Evolutionary conservation across 2,329 filamentous ascomycete genomes (phyloP).

Genomic region (Microascus cirrosus): DNA sequence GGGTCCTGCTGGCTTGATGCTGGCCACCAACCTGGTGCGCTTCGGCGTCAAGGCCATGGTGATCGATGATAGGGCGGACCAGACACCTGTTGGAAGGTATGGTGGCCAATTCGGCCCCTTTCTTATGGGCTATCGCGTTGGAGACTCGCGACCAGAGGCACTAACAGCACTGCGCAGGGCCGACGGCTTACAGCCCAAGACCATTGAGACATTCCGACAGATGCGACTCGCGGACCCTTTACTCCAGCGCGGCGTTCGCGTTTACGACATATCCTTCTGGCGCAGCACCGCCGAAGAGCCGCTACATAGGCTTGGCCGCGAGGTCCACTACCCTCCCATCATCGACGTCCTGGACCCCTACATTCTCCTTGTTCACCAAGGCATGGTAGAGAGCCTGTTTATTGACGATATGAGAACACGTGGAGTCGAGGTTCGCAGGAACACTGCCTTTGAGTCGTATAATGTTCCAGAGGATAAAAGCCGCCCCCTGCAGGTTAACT

Average conservation of each 20-base stretch:
- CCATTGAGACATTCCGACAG: conserved; percentile 65
- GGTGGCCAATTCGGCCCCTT: not conserved
- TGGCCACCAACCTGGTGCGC: conserved; percentile 44
- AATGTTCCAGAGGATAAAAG: conserved; percentile 29
- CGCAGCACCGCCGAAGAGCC: conserved; percentile 37
- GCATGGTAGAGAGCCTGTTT: conserved; percentile 63
- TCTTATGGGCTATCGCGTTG: not conserved
- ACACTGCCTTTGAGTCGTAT: conserved; percentile 51
- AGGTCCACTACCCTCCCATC: conserved; percentile 56
- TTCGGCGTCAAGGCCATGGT: conserved; percentile 56
- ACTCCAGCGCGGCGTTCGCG: conserved; percentile 53
- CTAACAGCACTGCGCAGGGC: conserved; percentile 28
- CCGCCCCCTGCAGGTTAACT: conserved; percentile 37
- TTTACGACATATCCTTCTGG: conserved; percentile 71
- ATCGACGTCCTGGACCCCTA: conserved; percentile 47
- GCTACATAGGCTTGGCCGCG: conserved; percentile 50
- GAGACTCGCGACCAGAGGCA: not conserved
- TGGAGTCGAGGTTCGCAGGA: conserved; percentile 51
- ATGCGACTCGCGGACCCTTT: conserved; percentile 61
- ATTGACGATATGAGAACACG: conserved; percentile 57
- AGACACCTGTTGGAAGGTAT: conserved; percentile 52
- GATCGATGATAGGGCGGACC: conserved; percentile 57
- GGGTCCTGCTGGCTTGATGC: conserved; percentile 44
- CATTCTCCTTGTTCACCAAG: conserved; percentile 55
- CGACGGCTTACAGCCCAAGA: conserved; percentile 67